Percentiles rank a stretch among this genome's conserved stretches.
phyloP scores from a whole-genome alignment of 805 yeast species.

The Lipomyces japonicus region DNA sequence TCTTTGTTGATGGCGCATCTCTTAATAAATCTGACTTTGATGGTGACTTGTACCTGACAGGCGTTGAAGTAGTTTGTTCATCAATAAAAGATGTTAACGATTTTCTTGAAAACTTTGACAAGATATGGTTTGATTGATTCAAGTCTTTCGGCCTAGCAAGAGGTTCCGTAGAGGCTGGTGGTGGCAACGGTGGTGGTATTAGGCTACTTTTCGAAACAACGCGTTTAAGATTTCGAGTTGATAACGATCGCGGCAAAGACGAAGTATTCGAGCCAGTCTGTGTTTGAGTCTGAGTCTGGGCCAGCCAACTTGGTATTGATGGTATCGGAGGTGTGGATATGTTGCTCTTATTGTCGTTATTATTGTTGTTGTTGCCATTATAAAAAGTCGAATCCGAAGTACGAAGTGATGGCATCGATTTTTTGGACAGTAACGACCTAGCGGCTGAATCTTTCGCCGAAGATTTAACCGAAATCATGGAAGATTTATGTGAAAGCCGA shows the following conservation, averaged over 20 bases:
- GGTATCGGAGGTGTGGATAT: slow-evolving; percentile 23
- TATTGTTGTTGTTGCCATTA: neutral
- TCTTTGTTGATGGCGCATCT: slow-evolving; percentile 20
- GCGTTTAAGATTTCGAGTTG: slow-evolving; percentile 12
- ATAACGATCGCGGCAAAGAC: neutral
- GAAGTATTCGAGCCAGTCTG: neutral
- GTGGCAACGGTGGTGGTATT: slow-evolving; percentile 6
- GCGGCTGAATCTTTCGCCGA: neutral
- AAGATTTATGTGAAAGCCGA: slow-evolving; percentile 19
- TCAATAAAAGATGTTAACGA: neutral
- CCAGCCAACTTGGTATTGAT: slow-evolving; percentile 10
- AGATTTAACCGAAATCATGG: slow-evolving; percentile 18
- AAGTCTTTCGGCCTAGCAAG: neutral
- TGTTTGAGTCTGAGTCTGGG: neutral
- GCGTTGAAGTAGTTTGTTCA: neutral
- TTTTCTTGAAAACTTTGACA: neutral
- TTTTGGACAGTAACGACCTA: slow-evolving; percentile 22
- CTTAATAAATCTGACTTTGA: slow-evolving; percentile 12
- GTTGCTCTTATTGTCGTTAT: too few relatives aligned
- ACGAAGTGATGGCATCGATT: slow-evolving; percentile 28
- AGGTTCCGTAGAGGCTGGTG: too few relatives aligned
- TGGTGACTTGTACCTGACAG: slow-evolving; percentile 12
- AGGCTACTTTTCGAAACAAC: slow-evolving; percentile 18
- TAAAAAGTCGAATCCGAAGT: slow-evolving; percentile 5
- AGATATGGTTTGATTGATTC: neutral